Conservation (phyloP, 805 yeast species). For the Myxozyma neglecta region DNA sequence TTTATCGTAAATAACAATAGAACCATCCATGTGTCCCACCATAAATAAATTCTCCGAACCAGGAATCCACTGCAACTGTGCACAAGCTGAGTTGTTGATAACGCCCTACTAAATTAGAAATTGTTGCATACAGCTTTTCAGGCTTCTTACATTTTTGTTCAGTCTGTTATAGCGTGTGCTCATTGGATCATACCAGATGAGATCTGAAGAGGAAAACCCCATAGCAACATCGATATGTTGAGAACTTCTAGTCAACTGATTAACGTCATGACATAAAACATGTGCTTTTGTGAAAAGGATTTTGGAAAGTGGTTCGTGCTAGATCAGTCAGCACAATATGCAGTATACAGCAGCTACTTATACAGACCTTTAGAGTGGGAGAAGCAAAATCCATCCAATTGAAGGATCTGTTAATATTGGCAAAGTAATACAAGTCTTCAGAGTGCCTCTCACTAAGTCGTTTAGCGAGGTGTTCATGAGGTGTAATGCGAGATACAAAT, state of each 20-base stretch:
- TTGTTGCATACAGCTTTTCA: background rate
- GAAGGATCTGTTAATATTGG: constrained; percentile 41
- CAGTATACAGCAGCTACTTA: too few relatives aligned
- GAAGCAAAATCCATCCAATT: constrained; percentile 39
- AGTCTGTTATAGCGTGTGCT: constrained; percentile 51
- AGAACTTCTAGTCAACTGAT: constrained; percentile 37
- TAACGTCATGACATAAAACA: constrained; percentile 45
- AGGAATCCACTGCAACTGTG: constrained; percentile 51
- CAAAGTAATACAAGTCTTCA: constrained; percentile 38
- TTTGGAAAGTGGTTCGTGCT: constrained; percentile 44
- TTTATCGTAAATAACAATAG: constrained; percentile 53
- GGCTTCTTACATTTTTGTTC: constrained; percentile 45
- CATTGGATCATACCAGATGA: constrained; percentile 59
- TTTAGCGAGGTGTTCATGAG: constrained; percentile 40
- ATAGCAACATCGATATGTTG: constrained; percentile 51
- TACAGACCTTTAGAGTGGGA: constrained; percentile 9
- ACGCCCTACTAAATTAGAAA: constrained; percentile 38
- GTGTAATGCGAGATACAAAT: constrained; percentile 42
- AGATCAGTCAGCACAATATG: background rate
- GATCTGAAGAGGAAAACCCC: constrained; percentile 69
- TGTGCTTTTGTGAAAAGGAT: constrained; percentile 44
- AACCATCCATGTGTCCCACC: constrained; percentile 66
- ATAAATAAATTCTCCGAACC: constrained; percentile 47
- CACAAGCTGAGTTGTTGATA: constrained; percentile 47
- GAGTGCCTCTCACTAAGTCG: constrained; percentile 38